Evolutionary conservation across 2,329 filamentous ascomycete genomes (phyloP), one percentile per base, ranked within the genome.

Genomic region (Cadophora luteo-olivacea): DNA sequence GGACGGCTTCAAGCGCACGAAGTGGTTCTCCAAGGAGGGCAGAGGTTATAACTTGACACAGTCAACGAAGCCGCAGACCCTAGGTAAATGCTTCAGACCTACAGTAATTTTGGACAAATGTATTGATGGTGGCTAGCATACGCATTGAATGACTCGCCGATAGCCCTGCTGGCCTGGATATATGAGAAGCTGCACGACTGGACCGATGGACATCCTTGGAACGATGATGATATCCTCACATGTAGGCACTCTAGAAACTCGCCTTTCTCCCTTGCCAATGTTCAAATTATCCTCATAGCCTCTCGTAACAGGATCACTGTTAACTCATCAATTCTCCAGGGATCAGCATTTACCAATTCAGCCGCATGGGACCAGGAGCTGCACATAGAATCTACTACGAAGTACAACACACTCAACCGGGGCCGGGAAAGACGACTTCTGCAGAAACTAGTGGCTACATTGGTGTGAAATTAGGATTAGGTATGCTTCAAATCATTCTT

Each of bases 151-250:
- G 41, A 45, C 14, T 45, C 41, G 19, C 41, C 41, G 6, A 14
- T 45, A 19, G 91, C 86, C 0, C 80, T 93, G 3, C 82, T 95
- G 0, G 87, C 91, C 0, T 96, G 92, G 92, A 89, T 95, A 41
- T 92, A 92, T 72, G 92, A 95, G 79, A 95, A 95, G 77, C 80
- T 95, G 48, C 87, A 90, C 72, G 89, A 92, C 73, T 95, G 92
- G 92, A 89, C 89, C 0, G 91, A 94, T 74, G 74, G 73, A 0
- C 93, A 93, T 75, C 81, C 85, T 0, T 94, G 91, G 91, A 90
- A 87, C 0, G 89, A 93, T 69, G 91, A 94, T 65, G 91, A 94
- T 79, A 84, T 94, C 9, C 80, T 92, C 32, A 92, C 89, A 0
- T 95, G 91, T 45, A 45, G 12, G 41, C 16, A 45, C 16, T 45